Evolutionary conservation across 495 filamentous ascomycete genomes (phyloP), one percentile per base, ranked within the genome.

Genomic region (Aspergillus ostianus): DNA sequence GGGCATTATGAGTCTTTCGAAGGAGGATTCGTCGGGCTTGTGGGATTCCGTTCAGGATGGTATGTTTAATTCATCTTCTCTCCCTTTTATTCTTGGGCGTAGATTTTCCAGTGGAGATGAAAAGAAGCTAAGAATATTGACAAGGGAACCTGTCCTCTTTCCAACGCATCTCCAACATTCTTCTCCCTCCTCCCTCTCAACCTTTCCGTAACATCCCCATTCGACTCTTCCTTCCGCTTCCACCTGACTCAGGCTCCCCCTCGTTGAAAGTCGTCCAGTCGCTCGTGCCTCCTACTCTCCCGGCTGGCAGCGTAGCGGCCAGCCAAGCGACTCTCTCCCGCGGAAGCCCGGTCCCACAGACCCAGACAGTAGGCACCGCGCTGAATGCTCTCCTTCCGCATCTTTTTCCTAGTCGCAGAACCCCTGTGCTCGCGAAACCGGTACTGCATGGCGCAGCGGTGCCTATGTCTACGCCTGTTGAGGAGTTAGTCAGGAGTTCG

Each of bases 1-100:
- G 69, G 88, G 86, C 36, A 93, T 98, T 59, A 98, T 98, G 95
- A 89, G 85, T 41, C 75, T 98, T 56, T 91, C 88, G 27, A 93
- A 92, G 71, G 89, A 92, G 30, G 86, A 98, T 66, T 95, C 91
- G 1, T 92, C 88, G 2, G 81, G 85, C 29, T 80, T 99, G 41
- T 98, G 95, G 95, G 84, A 86, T 57, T 82, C 91, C 5, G 88
- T 98, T 13, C 81, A 88, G 70, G 84, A 90, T 63, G 88, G 91
- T 94, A 74, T 57, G 64, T 36, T 27, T 51, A 30, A n/a, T 41
- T 47, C 50, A 8, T 32, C 8, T 15, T 15, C 15, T 59, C 45
- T 23, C 26, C n/a, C 18, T n/a, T 46, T 32, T 32, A 19, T 17
- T 4, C 17, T 53, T 51, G 8, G 55, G 12, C 21, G 9, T 46